A percentile compares a stretch with the other conserved stretches of the same genome.
Conservation (phyloP, 805 yeast species). For the Candida pini region DNA sequence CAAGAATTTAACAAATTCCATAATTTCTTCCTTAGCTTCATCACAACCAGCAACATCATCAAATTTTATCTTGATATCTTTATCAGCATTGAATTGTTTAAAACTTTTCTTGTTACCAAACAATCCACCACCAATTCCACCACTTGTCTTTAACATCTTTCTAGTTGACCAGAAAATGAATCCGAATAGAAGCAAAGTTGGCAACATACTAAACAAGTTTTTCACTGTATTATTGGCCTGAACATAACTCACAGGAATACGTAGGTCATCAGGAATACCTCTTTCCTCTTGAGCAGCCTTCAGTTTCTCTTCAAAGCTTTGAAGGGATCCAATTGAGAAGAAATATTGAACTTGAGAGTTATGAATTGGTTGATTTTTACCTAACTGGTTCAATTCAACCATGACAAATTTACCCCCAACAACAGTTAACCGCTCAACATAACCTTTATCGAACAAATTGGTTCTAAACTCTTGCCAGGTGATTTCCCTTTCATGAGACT, state of each 20-base stretch:
- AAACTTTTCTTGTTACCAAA: conserved; percentile 89
- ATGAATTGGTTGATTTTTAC: conserved; percentile 26
- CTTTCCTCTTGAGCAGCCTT: conserved; percentile 64
- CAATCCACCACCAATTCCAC: conserved; percentile 76
- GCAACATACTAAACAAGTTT: conserved; percentile 64
- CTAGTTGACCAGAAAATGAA: conserved; percentile 65
- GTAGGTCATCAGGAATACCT: conserved; percentile 59
- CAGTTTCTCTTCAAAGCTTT: conserved; percentile 78
- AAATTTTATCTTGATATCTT: conserved; percentile 82
- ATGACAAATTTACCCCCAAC: conserved; percentile 69
- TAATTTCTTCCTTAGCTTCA: conserved; percentile 95
- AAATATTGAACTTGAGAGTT: conserved; percentile 28
- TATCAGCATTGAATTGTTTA: conserved; percentile 83
- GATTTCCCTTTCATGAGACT: conserved; percentile 25
- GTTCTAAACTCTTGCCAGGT: conserved; percentile 73
- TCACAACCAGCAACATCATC: conserved; percentile 96
- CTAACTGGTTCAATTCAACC: conserved; percentile 51
- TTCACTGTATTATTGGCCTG: conserved; percentile 63
- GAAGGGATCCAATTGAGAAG: conserved; percentile 86
- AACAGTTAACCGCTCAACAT: conserved; percentile 68
- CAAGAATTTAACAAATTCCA: conserved; percentile 94
- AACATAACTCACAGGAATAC: conserved; percentile 72
- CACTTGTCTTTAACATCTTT: conserved; percentile 48
- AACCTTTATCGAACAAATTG: conserved; percentile 70
- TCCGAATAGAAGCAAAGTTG: conserved; percentile 76